Evolutionary conservation across 202 grass and related monocot species (phyloP).

Genomic region (Digitaria exilis): DNA sequence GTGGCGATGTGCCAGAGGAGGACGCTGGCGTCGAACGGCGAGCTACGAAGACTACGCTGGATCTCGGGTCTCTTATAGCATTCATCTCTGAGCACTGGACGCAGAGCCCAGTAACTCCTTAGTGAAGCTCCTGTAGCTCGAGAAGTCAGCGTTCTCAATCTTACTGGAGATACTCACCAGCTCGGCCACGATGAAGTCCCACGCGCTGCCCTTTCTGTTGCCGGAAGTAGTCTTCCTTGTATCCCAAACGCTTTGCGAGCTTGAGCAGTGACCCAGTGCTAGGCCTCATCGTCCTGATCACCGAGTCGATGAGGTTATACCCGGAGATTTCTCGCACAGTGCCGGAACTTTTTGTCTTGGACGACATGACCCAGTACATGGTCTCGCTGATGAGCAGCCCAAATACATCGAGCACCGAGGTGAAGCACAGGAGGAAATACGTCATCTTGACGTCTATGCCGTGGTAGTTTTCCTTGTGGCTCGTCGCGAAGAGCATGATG

Average conservation of each 20-base stretch:
- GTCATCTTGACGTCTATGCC: background rate
- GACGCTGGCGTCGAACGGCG: background rate
- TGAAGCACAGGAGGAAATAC: background rate
- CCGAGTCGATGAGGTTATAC: background rate
- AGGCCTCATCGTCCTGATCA: background rate
- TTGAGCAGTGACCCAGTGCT: background rate
- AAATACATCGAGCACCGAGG: background rate
- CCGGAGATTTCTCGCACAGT: background rate
- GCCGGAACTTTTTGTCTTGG: background rate
- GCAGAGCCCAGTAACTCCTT: background rate
- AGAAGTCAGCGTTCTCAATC: background rate
- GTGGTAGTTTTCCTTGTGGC: background rate
- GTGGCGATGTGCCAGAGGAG: slow-evolving; percentile 19
- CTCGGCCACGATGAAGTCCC: background rate
- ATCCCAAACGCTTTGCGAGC: background rate
- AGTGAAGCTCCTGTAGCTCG: background rate
- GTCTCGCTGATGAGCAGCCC: background rate
- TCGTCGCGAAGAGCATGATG: background rate
- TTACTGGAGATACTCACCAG: background rate
- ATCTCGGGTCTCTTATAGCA: background rate
- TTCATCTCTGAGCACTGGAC: background rate
- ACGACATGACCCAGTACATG: background rate
- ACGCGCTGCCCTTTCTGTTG: background rate
- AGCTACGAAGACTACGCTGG: background rate
- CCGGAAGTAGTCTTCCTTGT: background rate